These are phyloP conservation scores for Boletus mariae DNA, from an alignment of 1,284 basidiomycete species.

Conservation along the genomic window DNA sequence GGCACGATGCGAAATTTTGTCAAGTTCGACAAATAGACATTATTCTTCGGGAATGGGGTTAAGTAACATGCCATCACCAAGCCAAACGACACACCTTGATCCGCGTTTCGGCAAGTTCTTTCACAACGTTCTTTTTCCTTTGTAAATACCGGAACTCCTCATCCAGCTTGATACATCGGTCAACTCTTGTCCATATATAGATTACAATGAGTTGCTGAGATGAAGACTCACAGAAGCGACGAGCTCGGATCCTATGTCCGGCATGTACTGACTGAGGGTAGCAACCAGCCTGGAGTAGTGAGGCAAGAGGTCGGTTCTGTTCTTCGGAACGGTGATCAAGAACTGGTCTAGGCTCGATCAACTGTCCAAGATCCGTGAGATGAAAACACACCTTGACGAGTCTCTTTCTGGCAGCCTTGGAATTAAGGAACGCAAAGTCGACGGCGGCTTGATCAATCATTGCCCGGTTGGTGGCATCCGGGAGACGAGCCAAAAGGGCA, in stretches of 20 bases:
- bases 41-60: conserved; percentile 57
- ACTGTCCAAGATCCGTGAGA: not conserved
- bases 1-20: conserved; percentile 97
- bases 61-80: not conserved
- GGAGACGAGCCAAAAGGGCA: conserved; percentile 87
- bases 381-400: conserved; percentile 69
- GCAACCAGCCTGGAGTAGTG: conserved; percentile 92
- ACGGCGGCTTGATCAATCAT: conserved; percentile 93
- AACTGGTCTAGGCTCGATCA: conserved; percentile 51
- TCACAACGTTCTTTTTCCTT: conserved; percentile 86
- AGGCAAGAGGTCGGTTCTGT: conserved; percentile 86
- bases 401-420: conserved; percentile 90
- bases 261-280: conserved; percentile 89
- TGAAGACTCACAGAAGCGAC: conserved; percentile 63
- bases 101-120: conserved; percentile 82
- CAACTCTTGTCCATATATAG: conserved; percentile 1
- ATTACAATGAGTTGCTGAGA: not conserved
- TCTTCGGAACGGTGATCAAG: conserved; percentile 82
- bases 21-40: conserved; percentile 85
- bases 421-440: conserved; percentile 95
- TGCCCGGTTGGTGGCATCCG: conserved; percentile 89
- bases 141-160: conserved; percentile 98
- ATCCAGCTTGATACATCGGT: conserved; percentile 64
- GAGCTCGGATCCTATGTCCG: conserved; percentile 84
- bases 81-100: conserved; percentile 60